Base-by-base conservation (phyloP, 192 early-diverging fungal genomes). In the Pilaira anomala region DNA sequence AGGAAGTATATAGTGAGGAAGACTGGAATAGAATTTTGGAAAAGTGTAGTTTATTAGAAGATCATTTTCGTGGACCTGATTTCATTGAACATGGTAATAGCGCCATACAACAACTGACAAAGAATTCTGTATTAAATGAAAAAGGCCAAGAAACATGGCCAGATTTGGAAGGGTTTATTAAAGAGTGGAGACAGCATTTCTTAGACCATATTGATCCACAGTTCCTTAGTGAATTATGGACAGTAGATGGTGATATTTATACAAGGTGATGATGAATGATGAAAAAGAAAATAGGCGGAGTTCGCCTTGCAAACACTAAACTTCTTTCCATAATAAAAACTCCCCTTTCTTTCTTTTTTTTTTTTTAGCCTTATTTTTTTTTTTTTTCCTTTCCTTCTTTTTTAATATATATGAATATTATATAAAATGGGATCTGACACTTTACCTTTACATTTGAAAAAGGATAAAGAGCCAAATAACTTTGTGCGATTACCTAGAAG, bases 141-240 rank as follows among this genome's bases (percentile, higher is more conserved):
- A 42, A 60, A 14, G 56, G 30, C 1, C 39, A 52, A 11, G 55
- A 39, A 18, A 39, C 54, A n/a, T 73, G 71, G 63, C 63, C 71
- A 18, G 58, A 63, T 16, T 36, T 73, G 25, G 63, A 73, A 58
- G 40, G 11, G 0, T 73, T 73, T 63, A 62, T 73, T 19, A 66
- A 59, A 28, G 18, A 39, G 8, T 73, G 71, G 71, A 48, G 71
- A 22, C 60, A 67, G 41, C 71, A 73, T 53, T 73, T 73, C 30
- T 41, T 73, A 33, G 56, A 56, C 50, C 30, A 73, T 48, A 30
- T 62, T 7, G 26, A 73, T 19, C 66, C 65, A 21, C 58, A 63
- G 24, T 51, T 58, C 28, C 61, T 73, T 12, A 73, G 71, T 50
- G 25, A n/a, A 24, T 36, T 33, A 11, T 73, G 71, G 71, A 63